phyloP scores from a whole-genome alignment of 805 yeast genomes.

The Debaryomyces castellii region DNA sequence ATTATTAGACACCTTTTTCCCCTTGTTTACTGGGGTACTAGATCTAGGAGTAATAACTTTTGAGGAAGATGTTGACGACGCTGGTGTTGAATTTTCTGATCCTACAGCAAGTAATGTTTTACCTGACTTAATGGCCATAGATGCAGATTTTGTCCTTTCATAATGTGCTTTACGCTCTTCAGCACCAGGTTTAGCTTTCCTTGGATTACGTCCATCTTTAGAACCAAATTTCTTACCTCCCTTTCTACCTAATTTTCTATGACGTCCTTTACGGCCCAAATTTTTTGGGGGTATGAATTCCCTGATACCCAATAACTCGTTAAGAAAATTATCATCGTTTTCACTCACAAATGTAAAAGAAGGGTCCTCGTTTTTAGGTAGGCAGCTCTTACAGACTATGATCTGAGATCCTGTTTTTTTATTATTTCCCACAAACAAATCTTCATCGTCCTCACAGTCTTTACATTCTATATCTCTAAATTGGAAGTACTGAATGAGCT shows the following conservation, averaged over 20 bases:
- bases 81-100: constrained; percentile 17
- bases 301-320: constrained; percentile 47
- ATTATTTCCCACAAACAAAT: constrained; percentile 35
- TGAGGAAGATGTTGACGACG: constrained; percentile 5
- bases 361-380: constrained; percentile 18
- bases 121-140: constrained; percentile 34
- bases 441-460: constrained; percentile 41
- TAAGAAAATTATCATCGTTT: constrained; percentile 46
- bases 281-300: constrained; percentile 30
- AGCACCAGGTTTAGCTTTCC: constrained; percentile 25
- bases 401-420: constrained; percentile 9
- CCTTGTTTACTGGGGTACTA: background rate
- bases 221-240: constrained; percentile 18
- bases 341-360: constrained; percentile 39
- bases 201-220: constrained; percentile 14
- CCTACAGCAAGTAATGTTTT: constrained; percentile 41
- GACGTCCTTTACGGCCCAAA: constrained; percentile 27
- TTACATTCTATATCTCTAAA: constrained; percentile 53
- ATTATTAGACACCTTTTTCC: background rate
- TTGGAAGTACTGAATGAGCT: constrained; percentile 45
- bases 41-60: constrained; percentile 3
- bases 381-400: constrained; percentile 47
- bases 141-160: constrained; percentile 28
- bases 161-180: constrained; percentile 40
- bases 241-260: constrained; percentile 30